These are phyloP conservation scores for Cryphonectria japonica DNA, from an alignment of 2,329 filamentous ascomycete genomes.

Conservation along the genomic window DNA sequence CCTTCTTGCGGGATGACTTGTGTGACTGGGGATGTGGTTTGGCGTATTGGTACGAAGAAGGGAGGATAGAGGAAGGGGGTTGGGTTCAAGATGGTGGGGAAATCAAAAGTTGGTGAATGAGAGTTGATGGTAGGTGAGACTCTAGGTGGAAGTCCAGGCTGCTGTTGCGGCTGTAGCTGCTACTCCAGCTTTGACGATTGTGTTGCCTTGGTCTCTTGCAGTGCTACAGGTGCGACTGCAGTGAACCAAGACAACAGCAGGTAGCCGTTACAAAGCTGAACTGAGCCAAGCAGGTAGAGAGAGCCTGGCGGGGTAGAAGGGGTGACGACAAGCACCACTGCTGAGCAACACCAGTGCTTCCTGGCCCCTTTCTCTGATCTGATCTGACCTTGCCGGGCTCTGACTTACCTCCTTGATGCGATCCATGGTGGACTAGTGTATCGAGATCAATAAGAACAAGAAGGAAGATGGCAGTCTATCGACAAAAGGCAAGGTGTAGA, in stretches of 20 bases:
- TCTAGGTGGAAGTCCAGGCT: background rate
- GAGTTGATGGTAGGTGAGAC: conserved; percentile 7
- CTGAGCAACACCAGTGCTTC: conserved; percentile 9
- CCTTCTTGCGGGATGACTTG: background rate
- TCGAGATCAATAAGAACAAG: conserved; percentile 13
- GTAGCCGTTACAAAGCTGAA: conserved; percentile 1
- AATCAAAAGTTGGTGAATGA: background rate
- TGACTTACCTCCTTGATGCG: conserved; percentile 84
- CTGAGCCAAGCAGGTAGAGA: background rate
- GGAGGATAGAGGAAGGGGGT: background rate
- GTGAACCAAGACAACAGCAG: conserved; percentile 11
- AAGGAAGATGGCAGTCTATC: conserved; percentile 2
- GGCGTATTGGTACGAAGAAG: background rate
- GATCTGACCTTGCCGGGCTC: background rate
- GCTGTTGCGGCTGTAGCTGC: conserved; percentile 3
- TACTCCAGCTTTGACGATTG: conserved; percentile 8
- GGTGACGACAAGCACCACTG: conserved; percentile 13
- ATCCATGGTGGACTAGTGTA: conserved; percentile 65
- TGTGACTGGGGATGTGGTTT: background rate
- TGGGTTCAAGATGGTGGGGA: background rate
- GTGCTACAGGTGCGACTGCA: conserved; percentile 16
- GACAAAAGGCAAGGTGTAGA: conserved; percentile 2
- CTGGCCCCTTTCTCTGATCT: conserved; percentile 23
- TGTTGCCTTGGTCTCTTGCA: conserved; percentile 9
- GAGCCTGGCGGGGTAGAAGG: conserved; percentile 12